Evolutionary conservation across 176 grass and related monocot species (phyloP).

Genomic region (Juncus effusus): DNA sequence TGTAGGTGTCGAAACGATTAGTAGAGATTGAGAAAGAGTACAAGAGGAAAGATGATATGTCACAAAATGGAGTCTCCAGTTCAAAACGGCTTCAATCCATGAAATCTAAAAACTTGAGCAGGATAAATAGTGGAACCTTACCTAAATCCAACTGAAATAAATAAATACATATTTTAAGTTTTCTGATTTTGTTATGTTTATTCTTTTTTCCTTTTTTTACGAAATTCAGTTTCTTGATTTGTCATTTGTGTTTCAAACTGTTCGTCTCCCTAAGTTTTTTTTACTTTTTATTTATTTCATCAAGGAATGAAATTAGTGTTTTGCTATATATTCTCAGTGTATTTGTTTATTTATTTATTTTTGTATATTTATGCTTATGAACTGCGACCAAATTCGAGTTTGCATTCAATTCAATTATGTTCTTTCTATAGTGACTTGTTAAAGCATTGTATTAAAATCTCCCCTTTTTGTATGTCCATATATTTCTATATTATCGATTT

Average conservation of each 20-base stretch:
- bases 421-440: too few species aligned
- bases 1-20: conserved; percentile 58
- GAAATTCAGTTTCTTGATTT: conserved; percentile 22
- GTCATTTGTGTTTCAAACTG: conserved; percentile 18
- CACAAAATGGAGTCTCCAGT: conserved; percentile 37
- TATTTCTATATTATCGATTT: too few species aligned
- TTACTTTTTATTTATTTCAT: conserved; percentile 1
- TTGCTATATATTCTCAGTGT: too few species aligned
- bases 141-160: conserved; percentile 28
- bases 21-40: conserved; percentile 65
- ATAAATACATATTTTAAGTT: conserved; percentile 1
- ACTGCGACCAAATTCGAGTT: too few species aligned
- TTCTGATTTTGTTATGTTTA: conserved; percentile 7
- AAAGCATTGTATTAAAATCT: too few species aligned
- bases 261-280: conserved; percentile 6
- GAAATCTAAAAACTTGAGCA: conserved; percentile 47
- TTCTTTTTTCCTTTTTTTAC: background rate
- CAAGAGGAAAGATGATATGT: conserved; percentile 34
- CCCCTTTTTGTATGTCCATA: too few species aligned
- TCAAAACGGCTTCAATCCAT: conserved; percentile 39
- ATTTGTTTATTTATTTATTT: too few species aligned
- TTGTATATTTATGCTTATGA: too few species aligned
- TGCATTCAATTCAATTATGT: too few species aligned
- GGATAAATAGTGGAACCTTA: conserved; percentile 34
- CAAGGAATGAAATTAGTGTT: too few species aligned